These are phyloP conservation scores for Vitis rotundifolia DNA, from an alignment of 164 flowering plant species.

Conservation along the genomic window DNA sequence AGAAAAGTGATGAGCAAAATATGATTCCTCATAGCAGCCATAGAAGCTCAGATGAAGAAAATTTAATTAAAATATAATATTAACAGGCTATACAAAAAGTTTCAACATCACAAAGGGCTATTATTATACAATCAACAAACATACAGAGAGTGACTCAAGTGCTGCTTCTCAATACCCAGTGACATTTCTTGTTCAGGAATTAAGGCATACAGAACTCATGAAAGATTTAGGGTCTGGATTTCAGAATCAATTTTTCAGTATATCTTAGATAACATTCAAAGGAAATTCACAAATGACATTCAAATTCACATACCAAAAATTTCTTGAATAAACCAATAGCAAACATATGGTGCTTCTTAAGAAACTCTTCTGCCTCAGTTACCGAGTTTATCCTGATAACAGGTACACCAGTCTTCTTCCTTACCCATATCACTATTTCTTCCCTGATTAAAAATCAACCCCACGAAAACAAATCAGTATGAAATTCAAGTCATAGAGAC, in stretches of 20 bases:
- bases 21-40: too few relatives aligned
- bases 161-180: background rate
- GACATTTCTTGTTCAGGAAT: background rate
- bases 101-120: background rate
- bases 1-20: background rate
- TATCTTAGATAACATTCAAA: background rate
- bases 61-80: background rate
- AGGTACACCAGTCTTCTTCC: constrained; percentile 84
- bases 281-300: background rate
- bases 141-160: background rate
- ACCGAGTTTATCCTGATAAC: constrained; percentile 56
- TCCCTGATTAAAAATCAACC: constrained; percentile 45
- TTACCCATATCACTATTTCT: constrained; percentile 84
- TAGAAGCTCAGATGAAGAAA: too few relatives aligned
- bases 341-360: constrained; percentile 51
- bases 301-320: constrained; percentile 57
- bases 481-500: background rate
- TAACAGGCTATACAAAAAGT: background rate
- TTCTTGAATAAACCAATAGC: constrained; percentile 69
- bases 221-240: background rate
- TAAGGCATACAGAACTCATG: too few relatives aligned
- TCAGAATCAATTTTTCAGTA: background rate
- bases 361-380: constrained; percentile 60
- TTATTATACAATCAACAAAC: background rate
- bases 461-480: constrained; percentile 4